phyloP scores from a whole-genome alignment of 139 green algal genomes.

The Penium margaritaceum region DNA sequence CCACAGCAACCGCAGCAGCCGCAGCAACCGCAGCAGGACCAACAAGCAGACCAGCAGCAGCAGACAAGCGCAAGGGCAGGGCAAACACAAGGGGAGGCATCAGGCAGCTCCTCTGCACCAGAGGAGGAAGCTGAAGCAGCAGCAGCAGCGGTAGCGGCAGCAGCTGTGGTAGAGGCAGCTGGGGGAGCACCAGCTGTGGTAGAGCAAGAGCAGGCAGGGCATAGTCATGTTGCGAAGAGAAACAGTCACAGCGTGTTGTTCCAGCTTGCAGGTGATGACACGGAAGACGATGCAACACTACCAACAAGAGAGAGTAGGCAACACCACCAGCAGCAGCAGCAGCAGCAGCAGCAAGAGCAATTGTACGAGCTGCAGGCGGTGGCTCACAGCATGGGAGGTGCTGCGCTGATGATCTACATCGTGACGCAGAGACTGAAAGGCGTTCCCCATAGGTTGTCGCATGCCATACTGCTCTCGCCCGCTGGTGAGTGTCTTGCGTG shows the following conservation, averaged over 20 bases:
- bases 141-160: slow-evolving; percentile 1
- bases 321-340: neutral
- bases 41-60: neutral
- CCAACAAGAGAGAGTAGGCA: neutral
- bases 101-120: no score
- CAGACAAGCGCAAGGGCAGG: neutral
- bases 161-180: slow-evolving; percentile 58
- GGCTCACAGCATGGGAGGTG: slow-evolving; percentile 65
- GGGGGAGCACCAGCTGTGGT: slow-evolving; percentile 66
- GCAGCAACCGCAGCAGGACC: neutral
- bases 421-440: slow-evolving; percentile 12
- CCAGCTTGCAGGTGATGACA: no score
- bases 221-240: no score
- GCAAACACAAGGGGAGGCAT: neutral
- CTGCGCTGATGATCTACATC: slow-evolving; percentile 60
- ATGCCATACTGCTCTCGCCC: slow-evolving; percentile 54
- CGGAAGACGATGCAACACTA: no score
- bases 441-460: slow-evolving; percentile 41
- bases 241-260: no score
- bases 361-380: slow-evolving; percentile 63
- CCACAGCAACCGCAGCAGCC: neutral
- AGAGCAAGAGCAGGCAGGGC: no score
- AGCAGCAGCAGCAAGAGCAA: slow-evolving; percentile 17
- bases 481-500: slow-evolving; percentile 1
- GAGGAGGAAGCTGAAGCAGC: no score